phyloP scores from a whole-genome alignment of 2,329 filamentous ascomycete genomes.

The Cladophialophora chaetospira region DNA sequence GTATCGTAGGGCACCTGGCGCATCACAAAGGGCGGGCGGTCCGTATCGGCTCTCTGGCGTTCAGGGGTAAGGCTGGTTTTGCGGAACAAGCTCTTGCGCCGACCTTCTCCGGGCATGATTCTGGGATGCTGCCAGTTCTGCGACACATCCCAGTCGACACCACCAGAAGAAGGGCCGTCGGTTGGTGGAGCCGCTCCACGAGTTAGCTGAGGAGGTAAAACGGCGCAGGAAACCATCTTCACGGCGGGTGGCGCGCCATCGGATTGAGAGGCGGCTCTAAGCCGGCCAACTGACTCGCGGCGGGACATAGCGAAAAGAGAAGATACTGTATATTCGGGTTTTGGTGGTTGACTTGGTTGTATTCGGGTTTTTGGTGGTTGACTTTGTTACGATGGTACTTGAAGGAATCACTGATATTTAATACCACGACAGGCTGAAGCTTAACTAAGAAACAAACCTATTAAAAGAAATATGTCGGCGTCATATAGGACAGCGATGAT shows the following conservation, averaged over 20 bases:
- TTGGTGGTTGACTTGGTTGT: not conserved
- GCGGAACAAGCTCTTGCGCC: slow-evolving; percentile 21
- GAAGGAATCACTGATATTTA: not conserved
- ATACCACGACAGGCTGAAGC: not conserved
- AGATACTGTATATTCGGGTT: not conserved
- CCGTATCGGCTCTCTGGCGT: slow-evolving; percentile 15
- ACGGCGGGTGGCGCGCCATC: slow-evolving; percentile 16
- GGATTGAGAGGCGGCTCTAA: slow-evolving; percentile 18
- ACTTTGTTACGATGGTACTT: not conserved
- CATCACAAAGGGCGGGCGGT: slow-evolving; percentile 26
- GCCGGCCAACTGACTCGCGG: slow-evolving; percentile 24
- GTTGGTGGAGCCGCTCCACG: slow-evolving; percentile 25
- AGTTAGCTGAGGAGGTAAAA: slow-evolving; percentile 25
- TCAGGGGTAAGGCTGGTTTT: slow-evolving; percentile 26
- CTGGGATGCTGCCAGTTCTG: slow-evolving; percentile 24
- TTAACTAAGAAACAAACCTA: not conserved
- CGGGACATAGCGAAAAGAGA: slow-evolving; percentile 12
- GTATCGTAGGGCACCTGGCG: slow-evolving; percentile 29
- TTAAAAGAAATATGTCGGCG: not conserved
- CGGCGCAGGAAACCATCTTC: slow-evolving; percentile 27
- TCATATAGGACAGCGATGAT: not conserved
- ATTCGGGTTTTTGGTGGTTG: not conserved
- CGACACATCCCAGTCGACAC: slow-evolving; percentile 20
- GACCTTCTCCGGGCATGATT: no score
- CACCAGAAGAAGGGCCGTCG: slow-evolving; percentile 16